Percentiles rank a stretch among this genome's conserved stretches.
phyloP scores from a whole-genome alignment of 2,329 filamentous ascomycete species.

The Colletotrichum nymphaeae region DNA sequence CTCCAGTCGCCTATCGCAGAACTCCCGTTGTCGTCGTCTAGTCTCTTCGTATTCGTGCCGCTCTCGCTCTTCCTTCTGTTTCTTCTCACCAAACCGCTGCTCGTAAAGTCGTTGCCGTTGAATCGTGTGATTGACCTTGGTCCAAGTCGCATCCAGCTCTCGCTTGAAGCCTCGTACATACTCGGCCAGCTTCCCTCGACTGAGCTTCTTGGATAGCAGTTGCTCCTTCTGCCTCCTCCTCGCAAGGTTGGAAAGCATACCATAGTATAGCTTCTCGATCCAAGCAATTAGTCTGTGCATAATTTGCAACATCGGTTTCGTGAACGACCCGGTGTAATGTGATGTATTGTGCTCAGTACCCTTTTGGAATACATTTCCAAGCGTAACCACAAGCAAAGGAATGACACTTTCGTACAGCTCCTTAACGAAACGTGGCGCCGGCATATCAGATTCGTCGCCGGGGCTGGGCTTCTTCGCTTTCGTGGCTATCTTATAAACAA shows the following conservation, averaged over 20 bases:
- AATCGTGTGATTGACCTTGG: background rate
- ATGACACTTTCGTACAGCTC: slow-evolving; percentile 14
- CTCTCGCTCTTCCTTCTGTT: background rate
- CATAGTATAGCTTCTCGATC: slow-evolving; percentile 1
- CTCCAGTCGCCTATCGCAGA: slow-evolving; percentile 10
- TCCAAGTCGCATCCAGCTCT: background rate
- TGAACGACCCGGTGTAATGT: slow-evolving; percentile 14
- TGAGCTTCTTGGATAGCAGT: background rate
- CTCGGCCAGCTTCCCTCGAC: background rate
- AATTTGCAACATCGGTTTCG: slow-evolving; percentile 22
- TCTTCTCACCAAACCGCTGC: background rate
- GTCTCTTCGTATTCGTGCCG: slow-evolving; percentile 5
- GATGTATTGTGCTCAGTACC: background rate
- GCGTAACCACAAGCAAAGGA: slow-evolving; percentile 9
- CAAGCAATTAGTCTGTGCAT: slow-evolving; percentile 25
- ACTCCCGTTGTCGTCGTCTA: slow-evolving; percentile 19
- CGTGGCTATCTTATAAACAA: background rate
- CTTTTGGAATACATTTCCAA: slow-evolving; percentile 15
- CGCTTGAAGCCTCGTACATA: slow-evolving; percentile 1
- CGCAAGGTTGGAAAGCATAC: slow-evolving; percentile 4
- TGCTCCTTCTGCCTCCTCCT: slow-evolving; percentile 13
- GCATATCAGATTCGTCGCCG: slow-evolving; percentile 4
- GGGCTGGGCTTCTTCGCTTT: background rate
- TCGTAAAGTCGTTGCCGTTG: slow-evolving; percentile 2
- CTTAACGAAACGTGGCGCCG: background rate